A percentile compares a stretch with the other conserved stretches of the same genome.
Conservation (phyloP, 352 stramenopile genomes). For the Globisporangium splendens region DNA sequence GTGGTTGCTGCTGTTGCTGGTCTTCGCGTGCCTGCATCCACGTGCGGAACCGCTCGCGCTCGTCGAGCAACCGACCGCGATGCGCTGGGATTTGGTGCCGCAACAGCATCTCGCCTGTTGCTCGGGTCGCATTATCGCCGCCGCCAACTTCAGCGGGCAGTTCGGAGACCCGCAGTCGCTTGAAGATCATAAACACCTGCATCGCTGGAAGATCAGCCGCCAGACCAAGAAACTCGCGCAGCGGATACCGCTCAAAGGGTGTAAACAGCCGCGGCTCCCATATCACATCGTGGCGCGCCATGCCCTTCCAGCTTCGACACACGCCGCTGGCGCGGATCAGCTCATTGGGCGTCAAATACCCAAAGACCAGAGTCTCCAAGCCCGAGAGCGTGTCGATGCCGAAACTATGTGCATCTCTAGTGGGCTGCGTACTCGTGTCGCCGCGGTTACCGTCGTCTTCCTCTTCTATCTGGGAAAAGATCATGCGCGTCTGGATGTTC, state of each 20-base stretch:
- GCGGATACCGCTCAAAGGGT: slow-evolving; percentile 53
- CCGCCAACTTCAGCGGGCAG: slow-evolving; percentile 7
- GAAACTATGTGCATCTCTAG: not conserved
- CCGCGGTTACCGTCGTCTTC: slow-evolving; percentile 12
- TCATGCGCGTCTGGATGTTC: slow-evolving; percentile 54
- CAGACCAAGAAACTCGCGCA: slow-evolving; percentile 53
- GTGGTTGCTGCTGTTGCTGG: not conserved
- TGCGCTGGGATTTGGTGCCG: not conserved
- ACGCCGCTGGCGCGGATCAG: slow-evolving; percentile 44
- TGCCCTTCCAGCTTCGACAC: slow-evolving; percentile 49
- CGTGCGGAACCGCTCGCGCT: slow-evolving; percentile 17
- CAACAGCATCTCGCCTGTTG: not conserved
- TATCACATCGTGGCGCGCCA: slow-evolving; percentile 53
- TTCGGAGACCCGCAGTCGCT: slow-evolving; percentile 36
- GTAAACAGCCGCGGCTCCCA: slow-evolving; percentile 70
- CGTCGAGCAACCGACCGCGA: slow-evolving; percentile 7
- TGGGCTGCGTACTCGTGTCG: not conserved
- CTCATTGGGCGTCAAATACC: slow-evolving; percentile 44
- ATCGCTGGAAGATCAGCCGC: slow-evolving; percentile 46
- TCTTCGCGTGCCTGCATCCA: slow-evolving; percentile 7
- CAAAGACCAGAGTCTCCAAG: slow-evolving; percentile 60
- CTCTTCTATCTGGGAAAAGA: slow-evolving; percentile 36
- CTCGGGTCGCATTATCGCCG: not conserved
- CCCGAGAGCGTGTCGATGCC: slow-evolving; percentile 54
- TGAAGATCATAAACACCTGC: slow-evolving; percentile 74